A percentile compares a stretch with the other conserved stretches of the same genome.
Evolutionary conservation across 1,284 basidiomycete genomes (phyloP).

Genomic region (Chalciporus sp.): DNA sequence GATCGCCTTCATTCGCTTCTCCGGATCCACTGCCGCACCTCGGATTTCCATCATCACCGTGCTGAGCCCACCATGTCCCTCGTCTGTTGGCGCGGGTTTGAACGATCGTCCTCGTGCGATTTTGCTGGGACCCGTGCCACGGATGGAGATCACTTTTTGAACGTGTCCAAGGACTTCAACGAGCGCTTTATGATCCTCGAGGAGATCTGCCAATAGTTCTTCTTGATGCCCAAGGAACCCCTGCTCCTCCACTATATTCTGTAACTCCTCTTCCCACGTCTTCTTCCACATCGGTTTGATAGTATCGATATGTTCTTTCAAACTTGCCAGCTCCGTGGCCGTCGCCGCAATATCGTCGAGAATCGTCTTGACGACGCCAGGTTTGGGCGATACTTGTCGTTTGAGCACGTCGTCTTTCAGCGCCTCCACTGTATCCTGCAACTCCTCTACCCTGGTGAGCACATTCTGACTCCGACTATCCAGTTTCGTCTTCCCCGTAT

Average conservation of each 20-base stretch:
- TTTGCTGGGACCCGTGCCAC: conserved; percentile 49
- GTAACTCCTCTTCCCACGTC: conserved; percentile 96
- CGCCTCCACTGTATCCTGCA: conserved; percentile 90
- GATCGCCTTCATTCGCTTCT: conserved; percentile 86
- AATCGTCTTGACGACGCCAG: conserved; percentile 72
- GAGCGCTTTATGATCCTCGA: conserved; percentile 91
- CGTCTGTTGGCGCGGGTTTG: conserved; percentile 61
- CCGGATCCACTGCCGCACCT: conserved; percentile 79
- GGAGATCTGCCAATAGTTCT: conserved; percentile 84
- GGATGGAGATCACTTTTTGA: conserved; percentile 83
- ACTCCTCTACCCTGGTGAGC: conserved; percentile 90
- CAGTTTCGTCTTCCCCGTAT: conserved; percentile 89
- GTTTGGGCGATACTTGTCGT: conserved; percentile 85
- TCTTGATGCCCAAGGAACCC: conserved; percentile 92
- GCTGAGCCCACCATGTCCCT: conserved; percentile 62
- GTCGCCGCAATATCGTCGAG: conserved; percentile 76
- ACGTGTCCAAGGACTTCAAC: conserved; percentile 85
- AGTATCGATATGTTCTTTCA: conserved; percentile 85
- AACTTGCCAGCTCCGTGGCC: conserved; percentile 70
- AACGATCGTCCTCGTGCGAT: conserved; percentile 47
- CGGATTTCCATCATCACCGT: conserved; percentile 88
- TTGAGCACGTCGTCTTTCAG: conserved; percentile 92
- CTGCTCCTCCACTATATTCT: conserved; percentile 97
- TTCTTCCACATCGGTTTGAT: conserved; percentile 98
- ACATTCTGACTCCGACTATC: conserved; percentile 89